Base-by-base conservation (phyloP, 257 asterid genomes). In the Petrea volubilis region DNA sequence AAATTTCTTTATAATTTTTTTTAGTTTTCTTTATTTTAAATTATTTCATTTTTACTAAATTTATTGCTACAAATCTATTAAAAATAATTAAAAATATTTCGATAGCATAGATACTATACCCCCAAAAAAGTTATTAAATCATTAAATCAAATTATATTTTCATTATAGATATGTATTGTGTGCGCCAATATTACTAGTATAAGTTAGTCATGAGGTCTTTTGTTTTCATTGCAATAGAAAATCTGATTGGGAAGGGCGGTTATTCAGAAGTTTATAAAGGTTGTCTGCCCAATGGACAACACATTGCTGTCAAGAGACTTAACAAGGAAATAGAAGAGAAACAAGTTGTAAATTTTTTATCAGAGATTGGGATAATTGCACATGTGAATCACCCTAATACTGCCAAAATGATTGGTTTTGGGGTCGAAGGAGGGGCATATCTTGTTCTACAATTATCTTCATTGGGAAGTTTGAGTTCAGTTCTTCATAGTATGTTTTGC, bases 201-300 rank as follows among this genome's bases (percentile, higher is more conserved):
- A n/a, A n/a, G n/a, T n/a, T n/a, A n/a, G n/a, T n/a, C n/a, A n/a
- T n/a, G n/a, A n/a, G n/a, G n/a, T n/a, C n/a, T 27, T 17, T 18
- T 27, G 24, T 34, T 51, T 59, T 18, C 27, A 57, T 70, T 53
- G 73, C 38, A 38, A 17, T 60, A 89, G 96, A 89, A 28, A 89
- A 89, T 67, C 33, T 89, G 63, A 87, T 89, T 28, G 96, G 96
- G 17, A 81, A 73, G 46, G 96, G 96, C 17, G 96, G 96, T 0
- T 82, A 67, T 64, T 86, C 96, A n/a, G 82, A 85, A 65, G 96
- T 89, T 25, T 89, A 81, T 81, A 89, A 78, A 78, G 96, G 96
- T 10, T 66, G 88, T 64, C 74, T 89, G 73, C 69, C 62, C 21
- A 65, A 82, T 71, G 96, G 93, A 13, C 83, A 85, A 72, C 68